Conservation (phyloP, 257 asterid genomes). For the Lycium ferocissimum region DNA sequence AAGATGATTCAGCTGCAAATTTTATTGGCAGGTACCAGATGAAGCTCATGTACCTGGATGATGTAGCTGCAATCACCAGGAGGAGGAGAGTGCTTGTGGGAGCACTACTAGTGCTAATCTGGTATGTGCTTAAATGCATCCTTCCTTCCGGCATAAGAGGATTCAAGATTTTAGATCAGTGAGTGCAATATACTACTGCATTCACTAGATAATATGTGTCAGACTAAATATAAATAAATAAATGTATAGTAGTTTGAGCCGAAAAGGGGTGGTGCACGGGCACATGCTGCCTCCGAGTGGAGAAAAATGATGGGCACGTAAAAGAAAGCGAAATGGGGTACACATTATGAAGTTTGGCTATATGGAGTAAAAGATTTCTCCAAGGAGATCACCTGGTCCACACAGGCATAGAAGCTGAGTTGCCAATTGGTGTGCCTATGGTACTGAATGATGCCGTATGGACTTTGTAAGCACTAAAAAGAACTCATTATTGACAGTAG, state of each 20-base stretch:
- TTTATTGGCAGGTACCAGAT: conserved; percentile 28
- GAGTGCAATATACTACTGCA: not conserved
- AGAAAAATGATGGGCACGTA: not conserved
- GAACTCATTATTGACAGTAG: not conserved
- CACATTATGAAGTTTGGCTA: not conserved
- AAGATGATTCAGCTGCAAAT: conserved; percentile 26
- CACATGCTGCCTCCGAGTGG: not conserved
- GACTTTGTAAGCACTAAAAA: not conserved
- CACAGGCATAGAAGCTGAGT: not conserved
- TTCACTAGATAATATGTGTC: not conserved
- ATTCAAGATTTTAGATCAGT: not conserved
- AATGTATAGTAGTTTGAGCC: not conserved
- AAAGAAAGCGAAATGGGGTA: not conserved
- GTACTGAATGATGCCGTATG: not conserved
- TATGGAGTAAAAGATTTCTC: not conserved
- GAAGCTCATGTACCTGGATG: conserved; percentile 39
- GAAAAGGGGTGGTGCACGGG: not conserved
- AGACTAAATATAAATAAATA: not conserved
- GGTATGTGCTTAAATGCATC: conserved; percentile 44
- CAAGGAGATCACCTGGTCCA: not conserved
- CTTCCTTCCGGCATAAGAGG: not conserved
- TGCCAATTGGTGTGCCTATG: not conserved
- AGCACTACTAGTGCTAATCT: conserved; percentile 37
- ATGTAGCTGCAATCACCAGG: conserved; percentile 26
- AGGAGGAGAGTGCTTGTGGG: conserved; percentile 39